phyloP scores from a whole-genome alignment of 108 stramenopile genomes.

The Cyclotella kingstonii region DNA sequence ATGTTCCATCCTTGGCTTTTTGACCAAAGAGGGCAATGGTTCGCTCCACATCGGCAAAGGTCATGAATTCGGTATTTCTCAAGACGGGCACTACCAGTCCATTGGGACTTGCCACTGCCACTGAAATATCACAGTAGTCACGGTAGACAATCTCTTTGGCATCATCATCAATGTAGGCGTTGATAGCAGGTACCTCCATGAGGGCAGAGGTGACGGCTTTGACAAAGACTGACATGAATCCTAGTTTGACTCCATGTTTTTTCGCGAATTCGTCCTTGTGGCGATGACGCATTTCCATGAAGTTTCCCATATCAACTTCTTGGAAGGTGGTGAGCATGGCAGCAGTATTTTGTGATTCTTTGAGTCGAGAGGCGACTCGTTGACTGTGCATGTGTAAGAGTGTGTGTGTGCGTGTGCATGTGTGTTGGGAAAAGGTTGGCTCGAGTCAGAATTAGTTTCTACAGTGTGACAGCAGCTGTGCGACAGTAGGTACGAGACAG shows the following conservation, averaged over 20 bases:
- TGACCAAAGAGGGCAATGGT: constrained; percentile 93
- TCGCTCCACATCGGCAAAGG: constrained; percentile 96
- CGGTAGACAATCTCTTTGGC: constrained; percentile 98
- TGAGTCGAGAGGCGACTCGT: constrained; percentile 95
- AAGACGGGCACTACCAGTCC: constrained; percentile 99
- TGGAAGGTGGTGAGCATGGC: constrained; percentile 99
- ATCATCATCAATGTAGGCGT: constrained; percentile 97
- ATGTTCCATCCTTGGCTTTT: constrained; percentile 89
- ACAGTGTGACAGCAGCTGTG: too few species aligned
- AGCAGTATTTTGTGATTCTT: constrained; percentile 98
- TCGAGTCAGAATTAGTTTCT: too few species aligned
- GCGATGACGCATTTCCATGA: constrained; percentile 94
- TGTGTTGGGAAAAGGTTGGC: too few species aligned
- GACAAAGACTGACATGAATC: constrained; percentile 99
- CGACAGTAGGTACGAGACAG: too few species aligned
- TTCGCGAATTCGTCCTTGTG: constrained; percentile 96
- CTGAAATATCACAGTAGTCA: constrained; percentile 96
- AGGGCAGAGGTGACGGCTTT: constrained; percentile 93
- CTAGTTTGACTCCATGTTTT: constrained; percentile 97
- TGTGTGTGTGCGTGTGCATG: not conserved
- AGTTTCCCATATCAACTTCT: constrained; percentile 96
- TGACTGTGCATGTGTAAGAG: constrained; percentile 21
- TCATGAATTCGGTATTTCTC: constrained; percentile 96
- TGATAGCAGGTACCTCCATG: constrained; percentile 95
- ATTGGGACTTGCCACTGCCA: constrained; percentile 95